Percentiles rank a stretch among this genome's conserved stretches.
Evolutionary conservation across 495 filamentous ascomycete genomes (phyloP).

Genomic region (Aspergillus mulundensis): DNA sequence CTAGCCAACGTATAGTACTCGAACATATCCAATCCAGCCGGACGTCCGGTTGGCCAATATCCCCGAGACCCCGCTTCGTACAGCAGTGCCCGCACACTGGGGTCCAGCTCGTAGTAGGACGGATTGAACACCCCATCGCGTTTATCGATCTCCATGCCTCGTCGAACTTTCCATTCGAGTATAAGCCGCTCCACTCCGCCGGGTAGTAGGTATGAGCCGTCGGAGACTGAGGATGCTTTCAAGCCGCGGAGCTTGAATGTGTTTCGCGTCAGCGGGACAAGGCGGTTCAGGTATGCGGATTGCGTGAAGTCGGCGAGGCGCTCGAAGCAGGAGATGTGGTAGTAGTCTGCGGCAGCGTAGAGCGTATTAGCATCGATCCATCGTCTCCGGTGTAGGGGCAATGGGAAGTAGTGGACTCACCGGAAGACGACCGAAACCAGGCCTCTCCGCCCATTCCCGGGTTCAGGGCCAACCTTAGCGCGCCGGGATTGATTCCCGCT

Average conservation of each 20-base stretch:
- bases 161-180: conserved; percentile 3
- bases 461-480: background rate
- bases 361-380: background rate
- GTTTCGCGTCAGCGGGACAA: conserved; percentile 3
- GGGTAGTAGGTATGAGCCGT: conserved; percentile 2
- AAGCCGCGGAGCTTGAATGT: conserved; percentile 5
- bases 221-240: background rate
- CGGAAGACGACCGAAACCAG: conserved; percentile 3
- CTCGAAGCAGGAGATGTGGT: conserved; percentile 6
- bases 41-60: background rate
- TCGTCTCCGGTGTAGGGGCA: background rate
- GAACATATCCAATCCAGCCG: background rate
- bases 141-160: conserved; percentile 2
- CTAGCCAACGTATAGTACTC: conserved; percentile 1
- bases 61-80: background rate
- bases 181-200: background rate
- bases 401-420: background rate
- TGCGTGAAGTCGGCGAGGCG: background rate
- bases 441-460: background rate
- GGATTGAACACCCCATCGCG: background rate
- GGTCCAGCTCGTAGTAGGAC: background rate
- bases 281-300: background rate
- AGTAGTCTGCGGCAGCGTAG: background rate
- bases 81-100: background rate
- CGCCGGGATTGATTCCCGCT: background rate